Base-by-base conservation (phyloP, 1,284 basidiomycete species). In the Cryptococcus sp. region DNA sequence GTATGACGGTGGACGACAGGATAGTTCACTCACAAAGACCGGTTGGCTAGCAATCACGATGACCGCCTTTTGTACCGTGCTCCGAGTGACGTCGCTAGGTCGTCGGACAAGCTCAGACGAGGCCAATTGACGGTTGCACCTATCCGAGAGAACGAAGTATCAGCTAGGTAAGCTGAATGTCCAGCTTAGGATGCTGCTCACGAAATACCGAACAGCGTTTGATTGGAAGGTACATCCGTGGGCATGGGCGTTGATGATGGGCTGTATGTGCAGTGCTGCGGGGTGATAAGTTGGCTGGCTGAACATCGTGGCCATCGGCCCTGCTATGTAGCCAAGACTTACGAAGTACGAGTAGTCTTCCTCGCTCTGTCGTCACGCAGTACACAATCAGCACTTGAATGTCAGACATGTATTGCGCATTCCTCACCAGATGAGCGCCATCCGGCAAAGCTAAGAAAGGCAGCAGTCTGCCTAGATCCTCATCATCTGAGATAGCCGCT, bases 381-480 rank as follows among this genome's bases (percentile, higher is more conserved):
- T 35, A 35, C 5, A 35, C 31, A 35, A 10, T 31, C 40, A 31
- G 19, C n/a, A 50, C 5, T n/a, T 16, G 19, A n/a, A 7, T 6
- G 6, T 23, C 10, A n/a, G 11, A 20, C 13, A 22, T 25, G 47
- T n/a, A 48, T 20, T 31, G 8, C 10, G 20, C 13, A n/a, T 46
- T 8, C 73, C 81, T 64, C 69, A 93, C 91, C 65, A 98, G 78
- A 79, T 99, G 95, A 15, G 94, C 93, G 27, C 95, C 95, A 71
- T 99, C 96, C 0, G 95, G 95, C 20, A 99, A 84, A 0, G 95
- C 96, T n/a, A 99, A 84, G 80, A 99, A 99, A 0, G 95, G 95
- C 19, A 99, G 81, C 45, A 93, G 87, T 71, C 88, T 88, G 41
- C 83, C 81, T 48, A 95, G 83, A 69, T 90, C 89, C 62, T 91